Evolutionary conservation across 2,329 filamentous ascomycete species (phyloP), one percentile per base, ranked within the genome.

Genomic region (Peltaster fructicola): DNA sequence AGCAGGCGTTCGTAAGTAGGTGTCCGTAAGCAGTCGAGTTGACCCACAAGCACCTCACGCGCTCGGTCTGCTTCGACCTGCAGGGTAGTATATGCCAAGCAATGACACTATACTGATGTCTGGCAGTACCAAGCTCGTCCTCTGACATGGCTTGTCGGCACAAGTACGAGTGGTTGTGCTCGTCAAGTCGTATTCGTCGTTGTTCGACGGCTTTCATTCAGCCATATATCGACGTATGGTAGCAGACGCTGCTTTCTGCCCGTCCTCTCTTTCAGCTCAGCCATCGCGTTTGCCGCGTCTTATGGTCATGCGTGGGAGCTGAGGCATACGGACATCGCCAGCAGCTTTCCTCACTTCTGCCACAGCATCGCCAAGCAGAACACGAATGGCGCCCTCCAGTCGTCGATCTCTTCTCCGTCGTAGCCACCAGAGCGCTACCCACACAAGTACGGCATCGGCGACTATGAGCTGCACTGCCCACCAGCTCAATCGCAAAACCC

Each of bases 401-500:
- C 77, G 59, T 22, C 65, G 57, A 40, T 85, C 78, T 38, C 73
- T 74, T 43, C 67, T 68, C 35, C 62, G 65, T 26, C 78, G 58
- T 65, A 85, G 64, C 66, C 73, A 84, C 5, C 81, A 41, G 23
- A 85, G 47, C 17, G 84, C 52, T 1, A 81, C 36, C 14, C 59
- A 61, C 8, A 85, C 48, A 3, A 82, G 51, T 14, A 75, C 56
- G 7, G 73, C 46, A 50, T 95, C 80, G 21, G 77, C 60, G 14
- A 77, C 56, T 5, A 88, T 39, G 43, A 93, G 81, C 45, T 81
- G 80, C 19, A 74, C 50, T 11, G 66, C 47, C 19, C 68, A 52
- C 75, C 75, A 84, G 1, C 75, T 47, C 3, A 74, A 38, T 65
- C 80, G 80, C 21, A 67, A 59, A 1, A 74, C 23, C 79, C 80